Percentiles rank a stretch among this genome's conserved stretches.
phyloP scores from a whole-genome alignment of 2,329 filamentous ascomycete species.

The Paraconiothyrium sp. region DNA sequence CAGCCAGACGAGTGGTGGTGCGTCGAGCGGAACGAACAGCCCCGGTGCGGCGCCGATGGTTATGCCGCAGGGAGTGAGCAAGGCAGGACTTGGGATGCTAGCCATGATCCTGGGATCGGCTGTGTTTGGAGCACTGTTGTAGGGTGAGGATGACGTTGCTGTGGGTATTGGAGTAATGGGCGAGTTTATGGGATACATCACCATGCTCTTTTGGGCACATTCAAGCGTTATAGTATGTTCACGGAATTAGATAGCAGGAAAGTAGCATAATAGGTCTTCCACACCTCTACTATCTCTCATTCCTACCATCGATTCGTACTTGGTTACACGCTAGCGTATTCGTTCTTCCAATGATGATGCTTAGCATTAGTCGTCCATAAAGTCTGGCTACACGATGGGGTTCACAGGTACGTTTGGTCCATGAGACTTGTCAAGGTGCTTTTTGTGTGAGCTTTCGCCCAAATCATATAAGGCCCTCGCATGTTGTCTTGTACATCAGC shows the following conservation, averaged over 20 bases:
- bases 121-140: constrained; percentile 41
- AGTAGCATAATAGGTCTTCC: background rate
- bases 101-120: constrained; percentile 38
- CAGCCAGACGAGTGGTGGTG: constrained; percentile 15
- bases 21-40: constrained; percentile 25
- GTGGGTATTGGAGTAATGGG: background rate
- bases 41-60: constrained; percentile 27
- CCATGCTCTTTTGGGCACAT: background rate
- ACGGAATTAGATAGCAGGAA: background rate
- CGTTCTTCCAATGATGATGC: background rate
- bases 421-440: too few species aligned
- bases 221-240: background rate
- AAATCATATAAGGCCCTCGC: too few species aligned
- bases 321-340: background rate
- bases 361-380: background rate
- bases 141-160: constrained; percentile 1
- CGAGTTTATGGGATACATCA: background rate
- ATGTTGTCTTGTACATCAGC: too few species aligned
- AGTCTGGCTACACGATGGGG: too few species aligned
- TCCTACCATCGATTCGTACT: background rate
- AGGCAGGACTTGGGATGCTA: constrained; percentile 40
- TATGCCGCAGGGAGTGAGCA: constrained; percentile 33
- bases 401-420: too few species aligned
- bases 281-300: background rate
- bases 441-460: too few species aligned